Conservation (phyloP, 1,284 basidiomycete genomes). For the Fomitopsis palustris region DNA sequence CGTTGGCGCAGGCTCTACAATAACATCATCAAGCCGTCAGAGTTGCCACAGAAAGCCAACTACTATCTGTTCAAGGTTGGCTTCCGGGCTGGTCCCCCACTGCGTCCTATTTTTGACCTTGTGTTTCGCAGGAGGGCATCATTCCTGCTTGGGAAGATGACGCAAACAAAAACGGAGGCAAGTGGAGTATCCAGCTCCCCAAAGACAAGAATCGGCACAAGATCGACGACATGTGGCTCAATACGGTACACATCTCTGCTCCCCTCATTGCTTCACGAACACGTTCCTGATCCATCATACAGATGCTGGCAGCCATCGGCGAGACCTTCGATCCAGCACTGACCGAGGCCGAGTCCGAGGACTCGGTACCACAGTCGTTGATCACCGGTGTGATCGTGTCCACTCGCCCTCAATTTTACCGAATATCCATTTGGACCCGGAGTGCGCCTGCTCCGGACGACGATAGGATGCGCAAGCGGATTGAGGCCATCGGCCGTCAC, state of each 20-base stretch:
- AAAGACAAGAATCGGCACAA: conserved; percentile 85
- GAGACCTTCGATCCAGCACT: conserved; percentile 91
- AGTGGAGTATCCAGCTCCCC: conserved; percentile 98
- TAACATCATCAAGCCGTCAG: conserved; percentile 96
- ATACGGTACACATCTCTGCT: conserved; percentile 64
- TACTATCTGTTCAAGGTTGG: conserved; percentile 96
- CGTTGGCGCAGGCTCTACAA: conserved; percentile 75
- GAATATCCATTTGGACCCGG: conserved; percentile 96
- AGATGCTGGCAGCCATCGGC: conserved; percentile 97
- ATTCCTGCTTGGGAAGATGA: conserved; percentile 97
- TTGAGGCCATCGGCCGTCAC: conserved; percentile 69
- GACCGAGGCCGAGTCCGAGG: conserved; percentile 45
- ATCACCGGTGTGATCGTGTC: conserved; percentile 97
- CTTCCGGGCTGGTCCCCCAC: background rate
- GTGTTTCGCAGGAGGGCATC: conserved; percentile 70
- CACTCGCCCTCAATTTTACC: conserved; percentile 93
- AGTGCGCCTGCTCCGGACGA: conserved; percentile 59
- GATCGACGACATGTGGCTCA: conserved; percentile 97
- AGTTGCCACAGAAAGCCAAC: conserved; percentile 92
- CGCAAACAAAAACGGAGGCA: conserved; percentile 94
- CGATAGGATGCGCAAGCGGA: conserved; percentile 46
- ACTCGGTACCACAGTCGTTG: conserved; percentile 57
- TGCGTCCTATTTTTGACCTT: background rate
- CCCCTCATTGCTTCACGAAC: conserved; percentile 3
- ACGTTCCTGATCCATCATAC: conserved; percentile 5